phyloP scores from a whole-genome alignment of 768 basidiomycete species.

The Mycena galericulata region DNA sequence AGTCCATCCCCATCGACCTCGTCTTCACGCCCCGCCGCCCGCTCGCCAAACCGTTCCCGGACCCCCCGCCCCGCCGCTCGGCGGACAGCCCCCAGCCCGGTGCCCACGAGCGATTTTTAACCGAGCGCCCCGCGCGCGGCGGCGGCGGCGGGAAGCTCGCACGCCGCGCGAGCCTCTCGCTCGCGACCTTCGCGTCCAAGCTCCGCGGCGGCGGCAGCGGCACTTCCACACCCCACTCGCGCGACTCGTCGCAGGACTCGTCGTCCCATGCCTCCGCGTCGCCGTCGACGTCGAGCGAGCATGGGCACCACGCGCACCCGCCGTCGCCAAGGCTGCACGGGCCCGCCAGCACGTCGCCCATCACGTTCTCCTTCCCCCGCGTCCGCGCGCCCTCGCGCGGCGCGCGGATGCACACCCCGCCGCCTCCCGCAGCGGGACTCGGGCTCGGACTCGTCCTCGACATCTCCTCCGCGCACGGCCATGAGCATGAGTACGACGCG shows the following conservation, averaged over 20 bases:
- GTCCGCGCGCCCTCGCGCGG: not conserved
- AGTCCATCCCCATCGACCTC: constrained; percentile 28
- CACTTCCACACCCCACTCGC: constrained; percentile 16
- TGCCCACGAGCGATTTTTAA: constrained; percentile 2
- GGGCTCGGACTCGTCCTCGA: constrained; percentile 14
- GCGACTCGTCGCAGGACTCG: constrained; percentile 18
- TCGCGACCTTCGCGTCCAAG: constrained; percentile 17
- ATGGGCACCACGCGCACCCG: not conserved
- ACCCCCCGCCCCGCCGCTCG: constrained; percentile 18
- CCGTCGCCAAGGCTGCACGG: constrained; percentile 11
- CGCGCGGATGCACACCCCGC: not conserved
- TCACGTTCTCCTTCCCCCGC: constrained; percentile 22
- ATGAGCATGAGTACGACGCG: too few species aligned
- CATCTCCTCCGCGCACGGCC: too few species aligned
- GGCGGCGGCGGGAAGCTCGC: constrained; percentile 5
- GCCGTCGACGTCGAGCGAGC: constrained; percentile 28
- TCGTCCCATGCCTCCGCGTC: too few species aligned
- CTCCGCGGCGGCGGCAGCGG: constrained; percentile 14
- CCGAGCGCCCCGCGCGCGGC: constrained; percentile 5
- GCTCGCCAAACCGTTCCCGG: constrained; percentile 12
- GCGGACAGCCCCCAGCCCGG: constrained; percentile 19
- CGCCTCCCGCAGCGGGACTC: not conserved
- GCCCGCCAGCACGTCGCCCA: constrained; percentile 3
- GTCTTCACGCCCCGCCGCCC: constrained; percentile 27
- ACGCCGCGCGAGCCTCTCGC: constrained; percentile 22